Percentiles rank a stretch among this genome's conserved stretches.
phyloP scores from a whole-genome alignment of 1,284 basidiomycete genomes.

The Somion occarium region DNA sequence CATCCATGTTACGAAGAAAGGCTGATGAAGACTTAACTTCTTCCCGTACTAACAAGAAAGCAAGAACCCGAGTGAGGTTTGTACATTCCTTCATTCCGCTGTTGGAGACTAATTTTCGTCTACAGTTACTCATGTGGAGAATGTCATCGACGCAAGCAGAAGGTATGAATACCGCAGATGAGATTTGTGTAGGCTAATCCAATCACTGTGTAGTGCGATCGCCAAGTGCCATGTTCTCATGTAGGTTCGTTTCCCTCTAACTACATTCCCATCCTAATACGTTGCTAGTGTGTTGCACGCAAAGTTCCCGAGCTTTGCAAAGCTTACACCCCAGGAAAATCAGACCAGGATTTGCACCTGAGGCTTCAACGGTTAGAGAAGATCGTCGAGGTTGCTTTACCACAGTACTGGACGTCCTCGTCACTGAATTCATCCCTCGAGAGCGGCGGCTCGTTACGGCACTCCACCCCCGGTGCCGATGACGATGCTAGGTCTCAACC shows the following conservation, averaged over 20 bases:
- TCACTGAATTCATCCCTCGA: constrained; percentile 30
- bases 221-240: constrained; percentile 78
- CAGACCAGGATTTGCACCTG: constrained; percentile 72
- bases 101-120: background rate
- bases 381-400: constrained; percentile 72
- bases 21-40: constrained; percentile 52
- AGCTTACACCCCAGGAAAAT: constrained; percentile 79
- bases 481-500: constrained; percentile 63
- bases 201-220: constrained; percentile 56
- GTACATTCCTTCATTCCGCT: constrained; percentile 13
- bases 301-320: constrained; percentile 83
- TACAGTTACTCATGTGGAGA: constrained; percentile 80
- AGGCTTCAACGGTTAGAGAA: constrained; percentile 71
- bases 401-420: constrained; percentile 53
- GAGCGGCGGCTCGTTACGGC: constrained; percentile 34
- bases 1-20: constrained; percentile 43
- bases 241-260: constrained; percentile 34
- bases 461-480: constrained; percentile 45
- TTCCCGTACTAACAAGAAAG: constrained; percentile 53
- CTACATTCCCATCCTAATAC: constrained; percentile 8
- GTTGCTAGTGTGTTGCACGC: constrained; percentile 64
- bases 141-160: constrained; percentile 80
- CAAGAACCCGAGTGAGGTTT: constrained; percentile 72
- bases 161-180: constrained; percentile 40
- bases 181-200: constrained; percentile 9